A percentile compares a stretch with the other conserved stretches of the same genome.
phyloP scores from a whole-genome alignment of 768 basidiomycete genomes.

The Auricularia sp. region DNA sequence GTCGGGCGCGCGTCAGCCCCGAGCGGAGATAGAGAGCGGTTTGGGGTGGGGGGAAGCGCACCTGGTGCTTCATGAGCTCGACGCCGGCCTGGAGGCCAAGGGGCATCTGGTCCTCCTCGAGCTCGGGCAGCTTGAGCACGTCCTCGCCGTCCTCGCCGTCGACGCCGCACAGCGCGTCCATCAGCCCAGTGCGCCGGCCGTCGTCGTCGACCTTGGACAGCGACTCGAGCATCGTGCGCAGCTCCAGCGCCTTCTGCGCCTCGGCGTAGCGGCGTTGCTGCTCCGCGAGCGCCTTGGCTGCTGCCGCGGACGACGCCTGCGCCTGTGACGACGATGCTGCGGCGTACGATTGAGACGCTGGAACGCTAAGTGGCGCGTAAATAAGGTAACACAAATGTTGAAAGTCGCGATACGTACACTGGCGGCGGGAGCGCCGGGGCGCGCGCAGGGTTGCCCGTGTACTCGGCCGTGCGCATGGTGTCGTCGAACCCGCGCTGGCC shows the following conservation, averaged over 20 bases:
- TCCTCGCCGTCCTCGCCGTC: conserved; percentile 35
- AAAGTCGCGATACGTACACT: not conserved
- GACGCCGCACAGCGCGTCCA: conserved; percentile 56
- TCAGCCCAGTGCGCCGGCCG: conserved; percentile 53
- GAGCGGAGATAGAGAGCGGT: not conserved
- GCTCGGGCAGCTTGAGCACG: conserved; percentile 56
- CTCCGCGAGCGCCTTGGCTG: not conserved
- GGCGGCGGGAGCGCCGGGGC: conserved; percentile 10
- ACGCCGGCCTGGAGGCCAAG: conserved; percentile 51
- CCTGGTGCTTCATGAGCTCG: conserved; percentile 77
- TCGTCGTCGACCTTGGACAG: conserved; percentile 76
- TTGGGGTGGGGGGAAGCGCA: conserved; percentile 15
- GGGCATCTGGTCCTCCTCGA: conserved; percentile 40
- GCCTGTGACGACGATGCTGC: not conserved
- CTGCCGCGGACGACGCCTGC: not conserved
- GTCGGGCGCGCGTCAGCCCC: not conserved
- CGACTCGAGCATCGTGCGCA: conserved; percentile 49
- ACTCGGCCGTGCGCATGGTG: conserved; percentile 7
- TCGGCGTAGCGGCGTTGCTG: conserved; percentile 44
- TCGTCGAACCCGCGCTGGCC: conserved; percentile 44
- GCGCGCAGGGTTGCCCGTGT: conserved; percentile 4
- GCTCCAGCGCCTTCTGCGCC: conserved; percentile 51
- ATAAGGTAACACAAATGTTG: not conserved
- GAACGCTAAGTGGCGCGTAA: not conserved
- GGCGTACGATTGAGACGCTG: not conserved